phyloP scores from a whole-genome alignment of 345 rosid genomes.

The Euphorbia pulcherrima region DNA sequence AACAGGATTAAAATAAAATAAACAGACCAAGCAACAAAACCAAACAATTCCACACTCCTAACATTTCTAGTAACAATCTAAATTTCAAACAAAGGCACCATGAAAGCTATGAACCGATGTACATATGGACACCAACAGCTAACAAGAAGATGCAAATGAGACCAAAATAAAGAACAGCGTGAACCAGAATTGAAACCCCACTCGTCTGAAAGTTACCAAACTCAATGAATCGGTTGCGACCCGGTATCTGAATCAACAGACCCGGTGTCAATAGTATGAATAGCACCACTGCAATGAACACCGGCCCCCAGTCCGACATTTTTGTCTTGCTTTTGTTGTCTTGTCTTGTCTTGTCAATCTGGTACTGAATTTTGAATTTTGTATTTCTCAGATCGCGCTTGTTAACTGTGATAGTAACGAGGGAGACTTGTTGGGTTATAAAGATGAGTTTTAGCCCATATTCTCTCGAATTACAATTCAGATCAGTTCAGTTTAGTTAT shows the following conservation, averaged over 20 bases:
- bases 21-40: neutral
- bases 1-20: too few relatives aligned
- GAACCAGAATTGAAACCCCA: conserved; percentile 76
- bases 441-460: too few relatives aligned
- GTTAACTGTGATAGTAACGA: too few relatives aligned
- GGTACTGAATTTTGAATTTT: too few relatives aligned
- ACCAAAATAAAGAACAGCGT: conserved; percentile 66
- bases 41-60: neutral
- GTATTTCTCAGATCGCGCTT: too few relatives aligned
- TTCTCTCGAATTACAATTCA: too few relatives aligned
- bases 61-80: neutral
- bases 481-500: too few relatives aligned
- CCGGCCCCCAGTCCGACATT: conserved; percentile 97
- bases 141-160: conserved; percentile 82
- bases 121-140: conserved; percentile 77
- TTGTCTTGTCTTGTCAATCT: neutral
- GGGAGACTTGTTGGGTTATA: neutral
- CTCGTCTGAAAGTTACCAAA: conserved; percentile 89
- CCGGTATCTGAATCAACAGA: conserved; percentile 75
- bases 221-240: conserved; percentile 47
- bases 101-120: conserved; percentile 34
- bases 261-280: conserved; percentile 84
- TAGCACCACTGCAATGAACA: conserved; percentile 74
- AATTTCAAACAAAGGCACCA: neutral
- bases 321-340: neutral